A percentile compares a stretch with the other conserved stretches of the same genome.
Evolutionary conservation across 495 filamentous ascomycete species (phyloP).

Genomic region (Lophium mytilinum): DNA sequence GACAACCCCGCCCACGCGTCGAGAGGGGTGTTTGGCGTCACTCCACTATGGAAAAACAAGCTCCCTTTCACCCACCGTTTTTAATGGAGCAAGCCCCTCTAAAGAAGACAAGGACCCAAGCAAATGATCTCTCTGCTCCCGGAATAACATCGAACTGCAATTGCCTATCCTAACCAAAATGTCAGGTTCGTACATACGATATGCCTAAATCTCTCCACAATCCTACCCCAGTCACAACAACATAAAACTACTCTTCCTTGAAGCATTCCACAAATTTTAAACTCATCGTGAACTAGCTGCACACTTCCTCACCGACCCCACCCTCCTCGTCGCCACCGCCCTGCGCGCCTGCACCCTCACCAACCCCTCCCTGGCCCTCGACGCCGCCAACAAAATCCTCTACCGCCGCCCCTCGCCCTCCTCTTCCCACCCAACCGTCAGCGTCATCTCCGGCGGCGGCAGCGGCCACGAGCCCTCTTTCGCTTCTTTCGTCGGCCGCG

Average conservation of each 20-base stretch:
- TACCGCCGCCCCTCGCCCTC: slow-evolving; percentile 56
- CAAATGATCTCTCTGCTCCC: no score
- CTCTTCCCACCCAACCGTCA: slow-evolving; percentile 49
- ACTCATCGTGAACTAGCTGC: slow-evolving; percentile 44
- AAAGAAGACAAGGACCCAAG: no score
- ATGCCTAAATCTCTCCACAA: not conserved
- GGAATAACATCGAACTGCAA: no score
- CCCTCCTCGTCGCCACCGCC: slow-evolving; percentile 67
- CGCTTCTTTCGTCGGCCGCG: slow-evolving; percentile 59
- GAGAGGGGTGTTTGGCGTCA: no score
- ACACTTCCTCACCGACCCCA: slow-evolving; percentile 89
- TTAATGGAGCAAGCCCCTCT: no score
- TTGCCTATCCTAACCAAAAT: not conserved
- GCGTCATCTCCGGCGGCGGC: slow-evolving; percentile 82
- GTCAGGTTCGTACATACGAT: not conserved
- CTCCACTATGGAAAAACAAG: no score
- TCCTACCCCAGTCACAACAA: not conserved
- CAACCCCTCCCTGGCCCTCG: slow-evolving; percentile 78
- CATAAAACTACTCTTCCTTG: not conserved
- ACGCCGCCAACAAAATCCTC: slow-evolving; percentile 74
- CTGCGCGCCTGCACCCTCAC: slow-evolving; percentile 70
- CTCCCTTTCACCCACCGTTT: no score
- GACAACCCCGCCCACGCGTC: no score
- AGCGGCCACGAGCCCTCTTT: slow-evolving; percentile 92
- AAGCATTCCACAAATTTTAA: not conserved